Percentiles rank a stretch among this genome's conserved stretches.
Conservation (phyloP, 2,329 filamentous ascomycete genomes). For the Pezicula radicicola region DNA sequence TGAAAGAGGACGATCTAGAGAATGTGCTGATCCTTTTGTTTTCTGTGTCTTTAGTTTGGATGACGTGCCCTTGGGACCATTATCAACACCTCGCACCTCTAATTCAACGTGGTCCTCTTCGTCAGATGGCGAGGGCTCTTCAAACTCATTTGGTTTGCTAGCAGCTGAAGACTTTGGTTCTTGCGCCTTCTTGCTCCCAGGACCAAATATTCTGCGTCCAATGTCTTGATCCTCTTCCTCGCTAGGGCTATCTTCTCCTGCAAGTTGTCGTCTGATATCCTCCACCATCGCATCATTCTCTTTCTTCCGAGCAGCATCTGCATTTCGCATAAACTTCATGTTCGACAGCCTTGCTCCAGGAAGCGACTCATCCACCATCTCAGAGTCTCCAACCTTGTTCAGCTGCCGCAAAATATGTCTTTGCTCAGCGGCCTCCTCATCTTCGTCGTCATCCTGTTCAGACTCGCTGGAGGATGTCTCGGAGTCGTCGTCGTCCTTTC, state of each 20-base stretch:
- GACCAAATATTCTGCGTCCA: conserved; percentile 70
- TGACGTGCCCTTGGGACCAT: conserved; percentile 1
- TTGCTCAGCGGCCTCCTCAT: conserved; percentile 46
- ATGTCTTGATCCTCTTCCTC: conserved; percentile 54
- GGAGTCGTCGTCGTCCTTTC: conserved; percentile 39
- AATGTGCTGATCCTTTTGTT: conserved; percentile 6
- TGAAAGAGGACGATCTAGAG: not conserved
- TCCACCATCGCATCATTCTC: conserved; percentile 76
- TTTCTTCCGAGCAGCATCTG: conserved; percentile 73
- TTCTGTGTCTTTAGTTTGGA: conserved; percentile 3
- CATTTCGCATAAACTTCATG: conserved; percentile 94
- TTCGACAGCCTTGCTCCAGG: conserved; percentile 67
- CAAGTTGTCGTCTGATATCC: conserved; percentile 68
- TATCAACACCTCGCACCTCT: conserved; percentile 13
- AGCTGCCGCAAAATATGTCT: conserved; percentile 46
- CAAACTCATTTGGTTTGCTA: conserved; percentile 49
- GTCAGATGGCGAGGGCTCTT: conserved; percentile 54
- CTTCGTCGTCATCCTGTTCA: conserved; percentile 51
- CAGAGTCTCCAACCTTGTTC: conserved; percentile 40
- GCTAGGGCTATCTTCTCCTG: conserved; percentile 57
- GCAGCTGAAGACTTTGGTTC: conserved; percentile 17
- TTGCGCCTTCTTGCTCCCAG: conserved; percentile 37
- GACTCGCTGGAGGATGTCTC: conserved; percentile 55
- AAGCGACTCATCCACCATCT: conserved; percentile 42
- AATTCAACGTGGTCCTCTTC: conserved; percentile 31